phyloP scores from a whole-genome alignment of 495 filamentous ascomycete species.

The Annulohypoxylon bovei region DNA sequence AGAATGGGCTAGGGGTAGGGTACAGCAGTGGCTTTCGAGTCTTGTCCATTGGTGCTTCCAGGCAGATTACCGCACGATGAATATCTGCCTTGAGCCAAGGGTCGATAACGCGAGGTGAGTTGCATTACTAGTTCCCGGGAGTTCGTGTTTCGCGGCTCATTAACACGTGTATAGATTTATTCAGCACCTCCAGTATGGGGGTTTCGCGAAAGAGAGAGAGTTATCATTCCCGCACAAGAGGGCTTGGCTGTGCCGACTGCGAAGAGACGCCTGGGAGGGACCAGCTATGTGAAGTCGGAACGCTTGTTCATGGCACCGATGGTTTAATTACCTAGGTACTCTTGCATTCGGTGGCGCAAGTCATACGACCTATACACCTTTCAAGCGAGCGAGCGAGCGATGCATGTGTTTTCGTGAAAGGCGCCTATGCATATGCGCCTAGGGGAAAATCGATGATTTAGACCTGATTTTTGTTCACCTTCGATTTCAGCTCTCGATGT shows the following conservation, averaged over 20 bases:
- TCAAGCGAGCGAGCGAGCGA: slow-evolving; percentile 6
- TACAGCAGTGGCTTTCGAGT: slow-evolving; percentile 80
- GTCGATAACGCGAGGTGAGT: slow-evolving; percentile 90
- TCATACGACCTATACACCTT: not conserved
- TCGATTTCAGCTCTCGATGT: slow-evolving; percentile 5
- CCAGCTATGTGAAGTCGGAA: slow-evolving; percentile 68
- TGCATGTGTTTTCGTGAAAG: slow-evolving; percentile 8
- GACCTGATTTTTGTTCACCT: slow-evolving; percentile 5
- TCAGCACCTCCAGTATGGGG: slow-evolving; percentile 73
- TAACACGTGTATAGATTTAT: slow-evolving; percentile 70
- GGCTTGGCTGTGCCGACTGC: slow-evolving; percentile 83
- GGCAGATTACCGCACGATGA: slow-evolving; percentile 82
- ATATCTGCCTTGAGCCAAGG: slow-evolving; percentile 85
- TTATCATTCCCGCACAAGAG: slow-evolving; percentile 94
- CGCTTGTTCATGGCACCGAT: slow-evolving; percentile 5
- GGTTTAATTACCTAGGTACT: slow-evolving; percentile 12
- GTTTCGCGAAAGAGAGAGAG: slow-evolving; percentile 90
- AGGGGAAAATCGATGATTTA: slow-evolving; percentile 16
- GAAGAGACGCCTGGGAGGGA: slow-evolving; percentile 82
- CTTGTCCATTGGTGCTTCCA: slow-evolving; percentile 86
- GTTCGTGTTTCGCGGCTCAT: slow-evolving; percentile 5
- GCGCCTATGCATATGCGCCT: slow-evolving; percentile 25
- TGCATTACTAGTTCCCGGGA: not conserved
- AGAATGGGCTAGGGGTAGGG: slow-evolving; percentile 87
- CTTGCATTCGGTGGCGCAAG: slow-evolving; percentile 27